Base-by-base conservation (phyloP, 2,329 filamentous ascomycete species). In the Rosellinia necatrix region DNA sequence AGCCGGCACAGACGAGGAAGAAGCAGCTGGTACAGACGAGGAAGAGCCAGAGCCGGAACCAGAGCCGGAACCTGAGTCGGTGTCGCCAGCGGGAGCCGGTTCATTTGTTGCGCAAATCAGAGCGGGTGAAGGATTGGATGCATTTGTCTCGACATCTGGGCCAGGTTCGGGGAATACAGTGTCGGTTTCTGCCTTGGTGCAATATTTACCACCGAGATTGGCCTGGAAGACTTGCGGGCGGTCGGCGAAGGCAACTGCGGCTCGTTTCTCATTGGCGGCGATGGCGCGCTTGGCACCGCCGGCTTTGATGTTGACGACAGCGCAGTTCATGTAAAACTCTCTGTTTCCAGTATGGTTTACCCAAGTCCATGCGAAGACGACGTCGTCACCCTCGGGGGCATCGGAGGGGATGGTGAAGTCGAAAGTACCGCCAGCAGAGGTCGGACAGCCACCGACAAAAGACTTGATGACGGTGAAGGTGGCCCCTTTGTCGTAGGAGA, bases 321-420 rank as follows among this genome's bases (percentile, higher is more conserved):
- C 89, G 68, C 90, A 94, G 75, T 91, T 91, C 87, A 91, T 91
- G 81, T 94, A 94, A 83, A 89, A 90, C 71, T 93, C 90, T 43
- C 90, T 82, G 74, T 92, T 92, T 22, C 90, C 89, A 35, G 88
- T 73, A 62, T 85, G 77, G 77, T 91, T 91, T 75, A 89, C 87
- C 87, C 87, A 90, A 22, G 84, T 85, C 90, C 90, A 93, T 32
- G 85, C 84, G 47, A 92, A 81, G 40, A 92, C 71, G 54, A 84
- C 87, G 29, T 86, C 81, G 72, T 73, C 77, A 58, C 73, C 67
- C 27, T 65, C 57, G n/a, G 84, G 83, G 1, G 84, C 83, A 62
- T 87, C 84, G 2, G 74, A 71, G 7, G 89, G 89, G 27, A 92
- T 74, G 27, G 77, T 82, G 72, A 92, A 92, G 63, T 80, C 73